Base-by-base conservation (phyloP, 805 yeast species). In the Candida nitratophila region DNA sequence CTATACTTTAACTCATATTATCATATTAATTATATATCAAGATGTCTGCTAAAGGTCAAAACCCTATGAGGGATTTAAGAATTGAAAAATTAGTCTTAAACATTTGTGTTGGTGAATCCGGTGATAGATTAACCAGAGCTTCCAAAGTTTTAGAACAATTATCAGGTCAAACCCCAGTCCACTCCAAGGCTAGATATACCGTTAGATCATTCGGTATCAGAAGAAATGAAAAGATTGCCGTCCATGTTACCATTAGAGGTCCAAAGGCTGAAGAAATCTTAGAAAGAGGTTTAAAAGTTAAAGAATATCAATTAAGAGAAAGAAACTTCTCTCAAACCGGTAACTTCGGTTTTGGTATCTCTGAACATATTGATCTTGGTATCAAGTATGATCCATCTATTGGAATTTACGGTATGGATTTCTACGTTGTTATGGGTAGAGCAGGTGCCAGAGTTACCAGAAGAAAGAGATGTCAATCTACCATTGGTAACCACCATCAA, bases 101-200 rank as follows among this genome's bases (percentile, higher is more conserved):
- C 93, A 93, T 93, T 79, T 90, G 96, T 77, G 99, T 93, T 75
- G 99, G 99, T 81, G 99, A 93, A 80, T 90, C 97, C 76, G 99
- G 99, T 83, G 99, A 93, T 77, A 86, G 98, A 85, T 88, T 93
- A 75, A 93, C 99, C 81, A 91, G 99, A 86, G 99, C 99, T 65
- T 93, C 99, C 71, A 93, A 93, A 83, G 99, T 93, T 68, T 83
- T 93, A 71, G 99, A 93, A 81, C 99, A 93, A 81, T 86, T 93
- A 67, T 91, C 98, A 63, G 99, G 99, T 90, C 99, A 93, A 81
- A 93, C 99, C 67, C 99, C 99, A 73, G 99, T 93, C 65, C 96
- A 87, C 76, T 90, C 98, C 65, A 93, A 93, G 85, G 99, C 99
- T 66, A 87, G 99, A 81, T 93, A 93, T 88, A 93, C 99, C 60